Conservation (phyloP, 768 basidiomycete species). For the Daedaleopsis sinensis region DNA sequence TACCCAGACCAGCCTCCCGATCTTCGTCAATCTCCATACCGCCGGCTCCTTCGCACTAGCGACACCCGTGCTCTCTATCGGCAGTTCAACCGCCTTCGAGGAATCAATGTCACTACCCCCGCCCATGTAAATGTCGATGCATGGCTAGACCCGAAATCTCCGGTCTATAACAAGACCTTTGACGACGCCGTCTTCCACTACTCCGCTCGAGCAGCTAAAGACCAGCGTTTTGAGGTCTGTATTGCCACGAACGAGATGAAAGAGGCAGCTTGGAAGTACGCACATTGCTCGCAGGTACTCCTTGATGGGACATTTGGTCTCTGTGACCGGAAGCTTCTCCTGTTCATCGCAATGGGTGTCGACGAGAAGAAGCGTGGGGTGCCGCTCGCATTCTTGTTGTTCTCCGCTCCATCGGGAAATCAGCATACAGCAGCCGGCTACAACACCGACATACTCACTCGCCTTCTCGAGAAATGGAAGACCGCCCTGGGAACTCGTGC, state of each 20-base stretch:
- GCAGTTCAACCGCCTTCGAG: neutral
- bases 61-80: neutral
- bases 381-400: conserved; percentile 37
- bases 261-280: neutral
- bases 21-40: neutral
- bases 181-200: neutral
- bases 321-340: conserved; percentile 23
- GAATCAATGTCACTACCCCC: neutral
- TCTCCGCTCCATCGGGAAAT: conserved; percentile 35
- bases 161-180: neutral
- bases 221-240: neutral
- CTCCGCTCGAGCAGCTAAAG: neutral
- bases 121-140: neutral
- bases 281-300: conserved; percentile 8
- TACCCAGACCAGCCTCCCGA: neutral
- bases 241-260: neutral
- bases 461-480: neutral
- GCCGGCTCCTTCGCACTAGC: neutral
- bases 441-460: conserved; percentile 27
- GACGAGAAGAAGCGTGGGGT: conserved; percentile 33
- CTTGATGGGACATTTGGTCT: conserved; percentile 31
- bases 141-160: neutral
- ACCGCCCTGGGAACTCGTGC: neutral
- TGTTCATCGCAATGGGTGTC: conserved; percentile 38
- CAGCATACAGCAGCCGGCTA: conserved; percentile 32